Base-by-base conservation (phyloP, 225 moss, liverwort and hornwort genomes). In the Sphagnum contortum region DNA sequence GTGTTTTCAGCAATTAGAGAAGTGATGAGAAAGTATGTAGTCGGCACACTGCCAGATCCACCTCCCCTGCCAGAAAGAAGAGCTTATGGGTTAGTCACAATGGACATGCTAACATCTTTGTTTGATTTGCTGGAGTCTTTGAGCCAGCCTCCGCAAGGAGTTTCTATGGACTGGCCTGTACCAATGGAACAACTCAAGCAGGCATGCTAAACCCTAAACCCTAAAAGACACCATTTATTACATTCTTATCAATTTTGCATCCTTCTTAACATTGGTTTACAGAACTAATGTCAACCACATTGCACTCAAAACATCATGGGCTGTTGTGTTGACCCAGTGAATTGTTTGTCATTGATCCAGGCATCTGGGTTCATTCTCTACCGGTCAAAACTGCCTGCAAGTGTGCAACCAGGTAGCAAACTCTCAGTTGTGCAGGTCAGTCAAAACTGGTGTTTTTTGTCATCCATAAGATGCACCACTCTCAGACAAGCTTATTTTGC, bases 301-400 rank as follows among this genome's bases (percentile, higher is more conserved):
- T 29, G 29, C 29, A 29, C 29, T 29, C 29, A 29, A 0, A 29
- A 29, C 29, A 29, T 29, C 29, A 29, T 29, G 29, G 29, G 29
- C 29, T 29, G 29, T 29, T 29, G 29, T 29, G 29, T 29, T 29
- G 1, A 29, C 29, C 29, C 29, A 29, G 29, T 29, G 29, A 29
- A 29, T 29, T 1, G 29, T 29, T 29, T 29, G 29, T 29, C 29
- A 29, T 59, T 72, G 55, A 49, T 49, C 56, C 81, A 89, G 89
- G 78, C 73, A 51, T 90, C 88, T 61, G 90, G 92, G 5, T 90
- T 90, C 14, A 88, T 90, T 50, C 63, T 93, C 65, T 93, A 93
- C 70, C 81, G 80, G 67, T 80, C 88, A 44, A 72, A 48, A 59
- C 77, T 93, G 54, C 90, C 88, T 52, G 73, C 70, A 48, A 69